Percentiles rank a stretch among this genome's conserved stretches.
phyloP scores from a whole-genome alignment of 805 yeast genomes.

The Myxozyma mucilagina region DNA sequence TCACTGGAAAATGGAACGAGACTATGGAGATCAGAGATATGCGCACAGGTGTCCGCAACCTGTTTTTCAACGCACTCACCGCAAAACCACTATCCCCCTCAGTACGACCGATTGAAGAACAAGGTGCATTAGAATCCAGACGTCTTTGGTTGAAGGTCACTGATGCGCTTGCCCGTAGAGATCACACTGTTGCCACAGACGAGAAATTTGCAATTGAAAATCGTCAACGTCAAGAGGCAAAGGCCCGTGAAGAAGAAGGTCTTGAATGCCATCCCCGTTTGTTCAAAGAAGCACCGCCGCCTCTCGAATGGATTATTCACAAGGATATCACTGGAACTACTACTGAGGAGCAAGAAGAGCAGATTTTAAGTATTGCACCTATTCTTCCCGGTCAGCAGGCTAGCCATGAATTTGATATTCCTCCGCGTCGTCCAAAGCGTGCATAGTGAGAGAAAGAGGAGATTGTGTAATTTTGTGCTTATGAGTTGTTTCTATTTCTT shows the following conservation, averaged over 20 bases:
- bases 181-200: slow-evolving; percentile 82
- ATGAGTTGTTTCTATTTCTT: background rate
- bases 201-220: slow-evolving; percentile 87
- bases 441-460: background rate
- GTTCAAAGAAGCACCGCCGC: slow-evolving; percentile 52
- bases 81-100: slow-evolving; percentile 59
- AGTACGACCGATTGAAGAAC: slow-evolving; percentile 77
- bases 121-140: slow-evolving; percentile 78
- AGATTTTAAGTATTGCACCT: slow-evolving; percentile 69
- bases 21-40: slow-evolving; percentile 65
- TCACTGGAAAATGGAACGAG: slow-evolving; percentile 94
- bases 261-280: slow-evolving; percentile 78
- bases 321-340: slow-evolving; percentile 58
- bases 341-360: slow-evolving; percentile 56
- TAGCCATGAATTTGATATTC: slow-evolving; percentile 25
- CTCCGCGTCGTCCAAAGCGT: slow-evolving; percentile 19
- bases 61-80: slow-evolving; percentile 61
- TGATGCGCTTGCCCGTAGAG: slow-evolving; percentile 72
- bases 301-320: slow-evolving; percentile 64
- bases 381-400: slow-evolving; percentile 72
- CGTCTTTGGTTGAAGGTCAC: slow-evolving; percentile 80
- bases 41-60: slow-evolving; percentile 49
- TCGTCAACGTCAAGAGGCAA: slow-evolving; percentile 74
- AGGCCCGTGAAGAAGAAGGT: slow-evolving; percentile 73
- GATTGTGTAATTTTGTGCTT: background rate